phyloP scores from a whole-genome alignment of 495 filamentous ascomycete genomes.

The Platismatia glauca region DNA sequence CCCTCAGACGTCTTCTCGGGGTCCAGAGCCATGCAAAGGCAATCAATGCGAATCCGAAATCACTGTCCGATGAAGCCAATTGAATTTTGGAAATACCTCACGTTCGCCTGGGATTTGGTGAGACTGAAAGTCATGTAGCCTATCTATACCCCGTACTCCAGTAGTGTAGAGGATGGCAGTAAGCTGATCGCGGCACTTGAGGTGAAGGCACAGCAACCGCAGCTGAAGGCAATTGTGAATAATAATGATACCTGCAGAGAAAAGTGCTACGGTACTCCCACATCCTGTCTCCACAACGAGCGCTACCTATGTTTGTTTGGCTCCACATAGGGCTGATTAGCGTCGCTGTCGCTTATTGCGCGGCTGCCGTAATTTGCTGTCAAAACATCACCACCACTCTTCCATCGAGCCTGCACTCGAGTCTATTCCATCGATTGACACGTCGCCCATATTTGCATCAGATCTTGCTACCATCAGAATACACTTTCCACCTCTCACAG shows the following conservation, averaged over 20 bases:
- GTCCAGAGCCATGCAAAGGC: not conserved
- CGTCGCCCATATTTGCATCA: constrained; percentile 2
- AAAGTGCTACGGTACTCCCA: not conserved
- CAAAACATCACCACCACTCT: constrained; percentile 12
- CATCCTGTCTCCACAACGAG: not conserved
- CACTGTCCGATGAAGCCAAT: not conserved
- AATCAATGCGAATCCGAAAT: not conserved
- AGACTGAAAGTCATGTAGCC: not conserved
- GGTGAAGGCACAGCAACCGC: not conserved
- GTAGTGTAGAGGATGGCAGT: not conserved
- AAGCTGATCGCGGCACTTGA: not conserved
- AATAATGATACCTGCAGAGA: not conserved
- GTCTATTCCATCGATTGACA: constrained; percentile 4
- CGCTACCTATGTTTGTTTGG: not conserved
- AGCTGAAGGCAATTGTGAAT: not conserved
- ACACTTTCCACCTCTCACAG: not conserved
- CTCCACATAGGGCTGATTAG: constrained; percentile 12
- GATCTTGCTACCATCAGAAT: not conserved
- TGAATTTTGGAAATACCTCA: not conserved
- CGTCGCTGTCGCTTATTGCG: constrained; percentile 13
- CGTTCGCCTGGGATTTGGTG: not conserved
- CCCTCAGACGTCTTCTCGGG: not conserved
- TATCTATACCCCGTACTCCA: too few relatives aligned
- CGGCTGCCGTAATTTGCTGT: constrained; percentile 15
- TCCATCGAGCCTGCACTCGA: constrained; percentile 7